Conservation (phyloP, 1,139 yeast genomes). For the Suhomyces wounanorum region DNA sequence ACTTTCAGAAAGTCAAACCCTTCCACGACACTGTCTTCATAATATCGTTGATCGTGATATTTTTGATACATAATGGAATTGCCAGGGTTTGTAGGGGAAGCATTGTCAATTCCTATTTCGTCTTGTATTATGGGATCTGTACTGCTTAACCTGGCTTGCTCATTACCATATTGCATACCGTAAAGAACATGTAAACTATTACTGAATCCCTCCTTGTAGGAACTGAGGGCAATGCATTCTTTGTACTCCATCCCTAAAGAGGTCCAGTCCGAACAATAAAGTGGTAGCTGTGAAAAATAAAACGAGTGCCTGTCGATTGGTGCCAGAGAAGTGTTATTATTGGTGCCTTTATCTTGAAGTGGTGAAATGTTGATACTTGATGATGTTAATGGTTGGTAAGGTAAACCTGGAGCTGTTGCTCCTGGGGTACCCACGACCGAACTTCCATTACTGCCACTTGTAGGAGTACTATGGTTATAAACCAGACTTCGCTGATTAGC, state of each 20-base stretch:
- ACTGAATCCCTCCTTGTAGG: conserved; percentile 69
- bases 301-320: conserved; percentile 47
- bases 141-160: conserved; percentile 14
- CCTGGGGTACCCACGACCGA: conserved; percentile 5
- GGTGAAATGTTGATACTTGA: background rate
- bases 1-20: conserved; percentile 51
- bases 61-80: conserved; percentile 1
- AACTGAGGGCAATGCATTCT: conserved; percentile 62
- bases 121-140: conserved; percentile 12
- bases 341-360: background rate
- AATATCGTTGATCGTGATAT: conserved; percentile 2
- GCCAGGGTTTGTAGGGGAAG: conserved; percentile 13
- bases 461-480: conserved; percentile 7
- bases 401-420: conserved; percentile 1
- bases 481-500: conserved; percentile 12
- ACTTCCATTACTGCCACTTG: conserved; percentile 1
- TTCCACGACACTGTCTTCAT: conserved; percentile 23
- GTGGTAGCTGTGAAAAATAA: conserved; percentile 62
- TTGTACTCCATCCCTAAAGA: conserved; percentile 33
- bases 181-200: conserved; percentile 56
- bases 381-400: conserved; percentile 4
- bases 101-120: conserved; percentile 14
- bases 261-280: conserved; percentile 73
- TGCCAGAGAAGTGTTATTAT: background rate
- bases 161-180: conserved; percentile 39